phyloP scores from a whole-genome alignment of 768 basidiomycete species.

The Pleurotus ostreatus region DNA sequence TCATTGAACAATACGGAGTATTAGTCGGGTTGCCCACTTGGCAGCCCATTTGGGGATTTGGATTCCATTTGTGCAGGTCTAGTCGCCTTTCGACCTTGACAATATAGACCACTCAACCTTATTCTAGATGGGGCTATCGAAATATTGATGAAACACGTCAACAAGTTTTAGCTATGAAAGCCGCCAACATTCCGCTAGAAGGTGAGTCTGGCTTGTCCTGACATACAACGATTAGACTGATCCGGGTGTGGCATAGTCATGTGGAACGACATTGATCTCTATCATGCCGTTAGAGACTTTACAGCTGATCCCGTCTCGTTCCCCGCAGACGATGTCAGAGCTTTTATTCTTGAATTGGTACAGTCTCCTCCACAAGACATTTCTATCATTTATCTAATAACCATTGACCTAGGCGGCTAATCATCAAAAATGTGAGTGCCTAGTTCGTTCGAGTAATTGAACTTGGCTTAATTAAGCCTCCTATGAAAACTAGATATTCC shows the following conservation, averaged over 20 bases:
- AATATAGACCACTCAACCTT: not conserved
- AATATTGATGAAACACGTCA: slow-evolving; percentile 52
- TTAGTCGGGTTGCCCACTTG: slow-evolving; percentile 52
- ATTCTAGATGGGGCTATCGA: slow-evolving; percentile 37
- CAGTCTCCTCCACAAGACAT: slow-evolving; percentile 16
- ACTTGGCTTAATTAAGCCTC: not conserved
- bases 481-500: slow-evolving; percentile 47
- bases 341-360: slow-evolving; percentile 56
- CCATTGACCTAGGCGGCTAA: slow-evolving; percentile 30
- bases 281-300: slow-evolving; percentile 52
- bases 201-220: slow-evolving; percentile 27
- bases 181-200: slow-evolving; percentile 75
- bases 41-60: slow-evolving; percentile 61
- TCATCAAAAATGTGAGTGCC: slow-evolving; percentile 41
- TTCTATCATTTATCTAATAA: not conserved
- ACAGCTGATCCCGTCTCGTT: slow-evolving; percentile 56
- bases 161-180: slow-evolving; percentile 51
- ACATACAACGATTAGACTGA: too few relatives aligned
- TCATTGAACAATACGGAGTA: slow-evolving; percentile 54
- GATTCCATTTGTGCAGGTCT: slow-evolving; percentile 58
- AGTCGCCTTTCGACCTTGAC: slow-evolving; percentile 18
- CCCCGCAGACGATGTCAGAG: slow-evolving; percentile 47
- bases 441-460: not conserved
- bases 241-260: slow-evolving; percentile 38
- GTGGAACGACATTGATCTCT: slow-evolving; percentile 79